These are phyloP conservation scores for Fusarium nanum DNA, from an alignment of 2,329 filamentous ascomycete species.

Conservation along the genomic window DNA sequence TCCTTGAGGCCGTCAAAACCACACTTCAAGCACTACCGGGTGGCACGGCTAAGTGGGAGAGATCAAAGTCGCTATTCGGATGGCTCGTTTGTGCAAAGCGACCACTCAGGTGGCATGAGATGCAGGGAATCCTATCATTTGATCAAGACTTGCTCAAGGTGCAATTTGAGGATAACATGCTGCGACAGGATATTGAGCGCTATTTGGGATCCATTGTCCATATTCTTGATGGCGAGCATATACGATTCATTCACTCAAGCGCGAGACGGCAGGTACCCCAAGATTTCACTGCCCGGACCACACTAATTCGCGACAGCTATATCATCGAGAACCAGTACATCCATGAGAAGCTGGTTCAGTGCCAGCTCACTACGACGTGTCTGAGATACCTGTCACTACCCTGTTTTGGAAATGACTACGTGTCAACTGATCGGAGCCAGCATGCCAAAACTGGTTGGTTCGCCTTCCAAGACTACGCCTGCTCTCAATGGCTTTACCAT, in stretches of 20 bases:
- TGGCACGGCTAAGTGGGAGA: background rate
- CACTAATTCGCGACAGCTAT: background rate
- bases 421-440: background rate
- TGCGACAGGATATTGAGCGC: background rate
- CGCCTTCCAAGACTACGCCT: constrained; percentile 4
- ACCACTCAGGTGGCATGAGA: constrained; percentile 6
- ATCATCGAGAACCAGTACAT: background rate
- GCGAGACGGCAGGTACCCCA: background rate
- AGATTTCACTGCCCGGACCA: accelerated
- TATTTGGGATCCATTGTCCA: constrained; percentile 17
- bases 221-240: background rate
- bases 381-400: background rate
- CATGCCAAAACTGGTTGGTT: background rate
- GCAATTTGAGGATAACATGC: background rate
- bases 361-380: background rate
- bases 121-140: constrained; percentile 9
- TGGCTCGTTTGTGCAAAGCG: constrained; percentile 14
- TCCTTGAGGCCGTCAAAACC: background rate
- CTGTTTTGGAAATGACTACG: background rate
- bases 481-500: constrained; percentile 5
- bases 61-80: background rate
- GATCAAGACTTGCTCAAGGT: accelerated
- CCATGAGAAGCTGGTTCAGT: background rate
- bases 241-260: constrained; percentile 1
- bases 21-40: accelerated